Evolutionary conservation across 2,329 filamentous ascomycete genomes (phyloP), one percentile per base, ranked within the genome.

Genomic region (Colletotrichum sp.): DNA sequence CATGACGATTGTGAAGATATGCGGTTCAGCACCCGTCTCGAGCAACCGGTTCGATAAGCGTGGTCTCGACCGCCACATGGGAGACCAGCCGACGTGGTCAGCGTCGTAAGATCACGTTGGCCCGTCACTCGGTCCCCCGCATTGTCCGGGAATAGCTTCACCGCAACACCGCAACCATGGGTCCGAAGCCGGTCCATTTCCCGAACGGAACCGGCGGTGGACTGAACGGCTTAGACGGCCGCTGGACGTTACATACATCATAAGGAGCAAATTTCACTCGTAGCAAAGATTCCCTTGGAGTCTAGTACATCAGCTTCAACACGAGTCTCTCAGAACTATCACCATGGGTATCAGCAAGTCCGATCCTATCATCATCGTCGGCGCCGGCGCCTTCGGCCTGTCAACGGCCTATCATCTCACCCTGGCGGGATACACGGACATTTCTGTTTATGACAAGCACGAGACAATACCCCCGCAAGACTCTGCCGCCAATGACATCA

Each of bases 401-500:
- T 89, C 89, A 1, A 89, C 86, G 2, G 88, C 87, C 10, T 80
- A 86, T 24, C 87, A 89, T 65, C 83, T 90, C 5, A 79, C 82
- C n/a, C 79, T 82, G 8, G 80, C 83, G 0, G 88, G 87, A 1
- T 88, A 87, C 75, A 85, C 79, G 0, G 81, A 88, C 71, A 84
- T 90, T 63, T 87, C 87, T 5, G 85, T 90, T 9, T 84, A 88
- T 16, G 89, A 90, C 24, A 82, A 82, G 62, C 82, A 81, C 14
- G 79, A 80, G 7, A 70, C 78, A 10, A 77, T 81, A n/a, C 90
- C 90, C 1, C 87, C 89, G 5, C 73, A 74, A 2, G 83, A 82
- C 78, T 91, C 91, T 0, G 91, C 90, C 0, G 90, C 87, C 24
- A 90, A 91, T 74, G 90, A 92, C 76, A 79, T 92, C 30, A 92